Evolutionary conservation across 805 yeast species (phyloP).

Genomic region (Komagataella ulmi): DNA sequence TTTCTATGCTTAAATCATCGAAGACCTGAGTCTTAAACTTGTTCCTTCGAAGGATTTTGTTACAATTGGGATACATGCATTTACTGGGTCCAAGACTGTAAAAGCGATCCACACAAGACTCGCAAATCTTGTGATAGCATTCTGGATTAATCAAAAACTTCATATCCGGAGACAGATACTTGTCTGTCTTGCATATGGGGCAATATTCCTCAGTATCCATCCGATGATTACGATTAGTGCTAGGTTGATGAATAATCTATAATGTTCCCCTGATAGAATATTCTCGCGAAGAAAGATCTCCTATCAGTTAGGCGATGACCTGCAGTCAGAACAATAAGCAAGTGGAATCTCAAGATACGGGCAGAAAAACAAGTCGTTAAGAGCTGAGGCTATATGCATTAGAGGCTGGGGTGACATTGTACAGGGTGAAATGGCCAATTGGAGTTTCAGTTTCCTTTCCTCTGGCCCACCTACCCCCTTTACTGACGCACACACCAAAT

Average conservation of each 20-base stretch:
- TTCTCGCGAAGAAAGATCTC: too few relatives aligned
- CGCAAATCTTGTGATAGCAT: constrained; percentile 96
- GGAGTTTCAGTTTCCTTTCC: too few relatives aligned
- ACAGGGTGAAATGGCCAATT: too few relatives aligned
- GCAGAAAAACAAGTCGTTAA: too few relatives aligned
- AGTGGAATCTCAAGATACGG: too few relatives aligned
- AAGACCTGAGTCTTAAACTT: constrained; percentile 86
- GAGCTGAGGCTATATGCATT: too few relatives aligned
- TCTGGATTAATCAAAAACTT: constrained; percentile 89
- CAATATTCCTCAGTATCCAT: constrained; percentile 32
- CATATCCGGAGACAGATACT: constrained; percentile 89
- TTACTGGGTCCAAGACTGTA: constrained; percentile 92
- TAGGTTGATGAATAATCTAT: not conserved
- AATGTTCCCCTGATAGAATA: not conserved
- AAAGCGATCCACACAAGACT: constrained; percentile 90
- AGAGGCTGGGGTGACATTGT: too few relatives aligned
- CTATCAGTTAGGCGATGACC: not conserved
- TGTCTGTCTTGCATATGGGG: constrained; percentile 93
- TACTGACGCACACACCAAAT: not conserved
- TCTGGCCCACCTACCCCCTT: not conserved
- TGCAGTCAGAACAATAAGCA: not conserved
- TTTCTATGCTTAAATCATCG: constrained; percentile 81
- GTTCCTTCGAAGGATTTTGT: constrained; percentile 73
- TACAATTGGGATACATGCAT: constrained; percentile 90
- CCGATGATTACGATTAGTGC: not conserved